A percentile compares a stretch with the other conserved stretches of the same genome.
These are phyloP conservation scores for Hanseniaspora jakobsenii DNA, from an alignment of 805 yeast species.

Conservation along the genomic window DNA sequence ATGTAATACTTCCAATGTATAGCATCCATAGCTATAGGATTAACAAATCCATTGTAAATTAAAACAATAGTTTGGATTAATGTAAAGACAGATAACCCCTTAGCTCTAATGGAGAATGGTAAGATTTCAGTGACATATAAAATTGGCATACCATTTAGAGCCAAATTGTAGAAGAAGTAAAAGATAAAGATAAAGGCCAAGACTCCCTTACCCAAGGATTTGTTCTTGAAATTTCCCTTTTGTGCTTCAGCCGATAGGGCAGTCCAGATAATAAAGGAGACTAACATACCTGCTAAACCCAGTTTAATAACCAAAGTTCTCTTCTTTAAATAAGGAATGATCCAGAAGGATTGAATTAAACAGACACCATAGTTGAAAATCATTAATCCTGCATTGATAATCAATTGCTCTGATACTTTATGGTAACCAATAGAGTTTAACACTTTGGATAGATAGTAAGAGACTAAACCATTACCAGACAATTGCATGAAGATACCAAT, in stretches of 20 bases:
- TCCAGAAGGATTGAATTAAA: constrained; percentile 25
- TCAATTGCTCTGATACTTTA: constrained; percentile 33
- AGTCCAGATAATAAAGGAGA: constrained; percentile 35
- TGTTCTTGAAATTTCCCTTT: constrained; percentile 32
- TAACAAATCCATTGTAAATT: constrained; percentile 29
- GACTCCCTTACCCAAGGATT: constrained; percentile 35
- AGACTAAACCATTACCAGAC: constrained; percentile 42
- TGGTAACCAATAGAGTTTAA: constrained; percentile 43
- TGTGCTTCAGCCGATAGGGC: constrained; percentile 37
- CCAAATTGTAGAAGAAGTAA: constrained; percentile 34
- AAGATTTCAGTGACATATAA: constrained; percentile 36
- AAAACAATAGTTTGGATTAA: constrained; percentile 22
- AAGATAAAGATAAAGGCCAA: constrained; percentile 41
- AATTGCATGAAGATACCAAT: constrained; percentile 34
- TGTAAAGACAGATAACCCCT: constrained; percentile 23
- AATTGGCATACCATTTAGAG: constrained; percentile 36
- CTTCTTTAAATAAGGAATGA: constrained; percentile 28
- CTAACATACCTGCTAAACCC: constrained; percentile 30
- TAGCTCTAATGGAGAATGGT: constrained; percentile 28
- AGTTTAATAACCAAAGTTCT: constrained; percentile 28
- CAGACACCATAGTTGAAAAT: constrained; percentile 34
- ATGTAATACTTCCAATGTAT: constrained; percentile 31
- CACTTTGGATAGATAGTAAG: constrained; percentile 41
- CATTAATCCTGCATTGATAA: constrained; percentile 41
- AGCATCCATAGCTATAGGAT: constrained; percentile 32